Evolutionary conservation across 257 asterid genomes (phyloP).

Genomic region (Solanum stenotomum): DNA sequence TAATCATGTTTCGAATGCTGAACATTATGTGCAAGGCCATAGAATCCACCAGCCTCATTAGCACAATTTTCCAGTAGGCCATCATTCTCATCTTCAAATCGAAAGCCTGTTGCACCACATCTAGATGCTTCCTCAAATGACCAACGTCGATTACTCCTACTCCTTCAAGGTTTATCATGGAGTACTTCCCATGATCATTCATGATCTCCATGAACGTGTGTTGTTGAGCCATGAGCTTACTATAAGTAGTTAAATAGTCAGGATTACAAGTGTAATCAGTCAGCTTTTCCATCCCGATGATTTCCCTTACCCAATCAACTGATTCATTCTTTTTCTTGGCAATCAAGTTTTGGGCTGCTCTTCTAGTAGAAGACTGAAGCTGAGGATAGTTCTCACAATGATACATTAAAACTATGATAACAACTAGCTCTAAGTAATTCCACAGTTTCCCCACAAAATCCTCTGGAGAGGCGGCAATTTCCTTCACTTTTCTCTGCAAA

Average conservation of each 20-base stretch:
- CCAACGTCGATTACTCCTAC: constrained; percentile 5
- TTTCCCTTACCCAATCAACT: background rate
- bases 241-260: background rate
- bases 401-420: background rate
- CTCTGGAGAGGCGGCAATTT: background rate
- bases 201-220: background rate
- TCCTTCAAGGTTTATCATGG: background rate
- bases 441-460: background rate
- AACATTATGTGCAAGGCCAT: constrained; percentile 23
- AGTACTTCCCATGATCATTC: background rate
- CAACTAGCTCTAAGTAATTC: background rate
- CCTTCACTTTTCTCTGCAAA: background rate
- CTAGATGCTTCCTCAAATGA: background rate
- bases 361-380: background rate
- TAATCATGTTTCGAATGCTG: constrained; percentile 12
- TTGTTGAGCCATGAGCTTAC: background rate
- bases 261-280: background rate
- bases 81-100: constrained; percentile 22
- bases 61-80: constrained; percentile 25
- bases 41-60: constrained; percentile 17
- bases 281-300: background rate
- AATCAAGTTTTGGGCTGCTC: background rate
- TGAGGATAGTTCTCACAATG: background rate
- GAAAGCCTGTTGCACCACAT: constrained; percentile 10
- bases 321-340: background rate